Evolutionary conservation across 176 grass and related monocot species (phyloP), one percentile per base, ranked within the genome.

Genomic region (Carex myosuroides): DNA sequence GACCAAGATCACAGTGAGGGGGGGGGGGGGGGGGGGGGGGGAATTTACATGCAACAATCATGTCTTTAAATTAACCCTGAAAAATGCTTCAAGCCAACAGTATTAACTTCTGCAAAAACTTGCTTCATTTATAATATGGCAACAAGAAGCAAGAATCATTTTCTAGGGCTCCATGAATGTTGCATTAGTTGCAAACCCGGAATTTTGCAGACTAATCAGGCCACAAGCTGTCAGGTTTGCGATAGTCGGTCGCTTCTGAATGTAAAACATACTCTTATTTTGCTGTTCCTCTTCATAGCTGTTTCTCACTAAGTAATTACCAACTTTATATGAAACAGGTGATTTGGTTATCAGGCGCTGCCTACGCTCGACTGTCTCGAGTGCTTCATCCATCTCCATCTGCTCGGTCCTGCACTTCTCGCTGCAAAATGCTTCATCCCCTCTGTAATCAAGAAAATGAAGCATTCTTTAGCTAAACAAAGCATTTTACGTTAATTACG

Each of bases 361-460:
- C 7, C 89, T 84, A 2, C 90, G 88, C 13, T 79, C 86, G 13
- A 60, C 86, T 8, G 81, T 90, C 44, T 88, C 50, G 0, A 97
- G 92, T 20, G 88, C 87, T 69, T 92, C 90, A 82, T 97, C 94
- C 90, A 97, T 97, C 83, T 83, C 83, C 86, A 92, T 91, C 88
- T 94, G 92, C 42, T 97, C 87, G 60, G 85, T 39, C 83, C 94
- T 79, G 70, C 94, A 97, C 39, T 92, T 89, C 29, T 88, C 87
- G 81, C 88, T 90, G 80, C 94, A 97, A 86, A 97, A 97, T 53
- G 94, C 84, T 9, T 68, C 76, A 85, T 94, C 81, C 12, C 94
- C 94, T 70, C 94, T 97, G 90, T 66, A 79, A 56, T 2, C 26
- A 37, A 10, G 5, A 60, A 21, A 18, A 66, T 52, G 20, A 80